Percentiles rank a stretch among this genome's conserved stretches.
Conservation (phyloP, 2,329 filamentous ascomycete genomes). For the Trichoderma semiorbis region DNA sequence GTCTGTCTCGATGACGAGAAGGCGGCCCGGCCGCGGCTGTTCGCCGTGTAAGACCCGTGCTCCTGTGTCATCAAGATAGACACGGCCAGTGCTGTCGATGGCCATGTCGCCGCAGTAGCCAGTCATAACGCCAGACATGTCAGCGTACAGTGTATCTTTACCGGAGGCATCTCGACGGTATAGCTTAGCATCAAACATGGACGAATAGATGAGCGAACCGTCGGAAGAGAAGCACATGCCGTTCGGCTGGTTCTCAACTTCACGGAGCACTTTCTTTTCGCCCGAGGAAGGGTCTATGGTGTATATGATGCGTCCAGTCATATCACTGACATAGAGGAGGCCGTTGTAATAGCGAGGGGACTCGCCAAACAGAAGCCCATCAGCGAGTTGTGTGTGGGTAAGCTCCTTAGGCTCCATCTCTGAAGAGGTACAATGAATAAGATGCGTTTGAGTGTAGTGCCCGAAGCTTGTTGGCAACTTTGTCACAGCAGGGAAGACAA, state of each 20-base stretch:
- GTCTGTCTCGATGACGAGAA: not conserved
- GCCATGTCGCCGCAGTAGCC: not conserved
- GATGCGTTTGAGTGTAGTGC: not conserved
- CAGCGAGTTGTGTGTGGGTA: not conserved
- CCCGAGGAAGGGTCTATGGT: not conserved
- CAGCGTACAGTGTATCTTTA: not conserved
- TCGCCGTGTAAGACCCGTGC: constrained; percentile 1
- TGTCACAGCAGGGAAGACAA: not conserved
- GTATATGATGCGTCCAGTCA: not conserved
- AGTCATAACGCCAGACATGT: not conserved
- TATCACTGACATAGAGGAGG: not conserved
- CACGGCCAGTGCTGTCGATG: not conserved
- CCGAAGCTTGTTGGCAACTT: not conserved
- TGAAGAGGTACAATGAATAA: not conserved
- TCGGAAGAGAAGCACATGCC: not conserved
- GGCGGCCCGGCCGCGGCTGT: not conserved
- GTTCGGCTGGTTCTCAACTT: not conserved
- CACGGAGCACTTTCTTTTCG: not conserved
- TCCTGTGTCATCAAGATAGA: not conserved
- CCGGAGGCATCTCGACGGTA: not conserved
- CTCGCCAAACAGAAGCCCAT: not conserved
- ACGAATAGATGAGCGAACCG: not conserved
- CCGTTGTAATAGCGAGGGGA: not conserved
- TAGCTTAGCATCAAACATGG: not conserved
- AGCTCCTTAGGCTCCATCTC: not conserved